A percentile compares a stretch with the other conserved stretches of the same genome.
Evolutionary conservation across 305 asterid genomes (phyloP).

Genomic region (Vinca major): DNA sequence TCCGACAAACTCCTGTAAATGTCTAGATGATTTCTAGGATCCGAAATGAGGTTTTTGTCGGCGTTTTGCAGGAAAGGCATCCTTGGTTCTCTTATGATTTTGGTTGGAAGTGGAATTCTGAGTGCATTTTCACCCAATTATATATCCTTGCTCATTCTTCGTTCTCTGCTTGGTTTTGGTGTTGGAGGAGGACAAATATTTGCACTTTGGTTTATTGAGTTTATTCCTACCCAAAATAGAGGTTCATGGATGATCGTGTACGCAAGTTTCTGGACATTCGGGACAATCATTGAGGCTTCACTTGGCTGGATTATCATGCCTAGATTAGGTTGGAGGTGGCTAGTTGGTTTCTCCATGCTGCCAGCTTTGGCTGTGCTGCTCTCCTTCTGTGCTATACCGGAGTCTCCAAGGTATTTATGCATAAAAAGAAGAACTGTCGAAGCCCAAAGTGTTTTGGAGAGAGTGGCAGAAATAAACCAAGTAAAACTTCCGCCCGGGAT

Average conservation of each 20-base stretch:
- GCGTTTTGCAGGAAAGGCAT: slow-evolving; percentile 9
- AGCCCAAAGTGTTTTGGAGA: slow-evolving; percentile 18
- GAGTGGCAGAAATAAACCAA: slow-evolving; percentile 15
- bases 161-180: slow-evolving; percentile 40
- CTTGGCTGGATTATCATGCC: slow-evolving; percentile 45
- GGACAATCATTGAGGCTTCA: slow-evolving; percentile 34
- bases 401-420: slow-evolving; percentile 31
- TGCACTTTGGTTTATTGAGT: slow-evolving; percentile 41
- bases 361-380: slow-evolving; percentile 21
- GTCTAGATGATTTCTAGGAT: background rate
- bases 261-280: slow-evolving; percentile 34
- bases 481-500: slow-evolving; percentile 36
- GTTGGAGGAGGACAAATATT: slow-evolving; percentile 40
- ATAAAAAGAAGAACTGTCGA: slow-evolving; percentile 19
- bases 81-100: background rate
- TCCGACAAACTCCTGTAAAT: background rate
- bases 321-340: slow-evolving; percentile 33
- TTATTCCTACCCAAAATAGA: slow-evolving; percentile 33
- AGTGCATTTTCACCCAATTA: slow-evolving; percentile 38
- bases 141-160: slow-evolving; percentile 21
- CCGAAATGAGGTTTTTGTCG: background rate
- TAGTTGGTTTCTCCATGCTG: slow-evolving; percentile 18
- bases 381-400: slow-evolving; percentile 14
- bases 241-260: slow-evolving; percentile 37
- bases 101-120: slow-evolving; percentile 22